phyloP scores from a whole-genome alignment of 441 rosid species.

The Gossypium lobatum region DNA sequence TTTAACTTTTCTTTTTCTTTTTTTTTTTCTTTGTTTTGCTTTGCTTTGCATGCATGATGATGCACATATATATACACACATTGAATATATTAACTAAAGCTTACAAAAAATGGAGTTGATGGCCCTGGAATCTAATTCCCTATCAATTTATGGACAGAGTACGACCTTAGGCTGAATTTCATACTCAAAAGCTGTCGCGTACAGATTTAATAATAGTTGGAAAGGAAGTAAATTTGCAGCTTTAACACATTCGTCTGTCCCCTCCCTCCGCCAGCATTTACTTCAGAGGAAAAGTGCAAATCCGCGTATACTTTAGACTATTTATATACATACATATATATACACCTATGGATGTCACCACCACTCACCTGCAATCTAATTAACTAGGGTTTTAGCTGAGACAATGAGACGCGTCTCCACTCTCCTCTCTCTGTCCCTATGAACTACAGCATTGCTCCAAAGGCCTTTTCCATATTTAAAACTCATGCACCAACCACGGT shows the following conservation, averaged over 20 bases:
- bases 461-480: background rate
- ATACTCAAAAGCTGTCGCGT: background rate
- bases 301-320: background rate
- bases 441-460: background rate
- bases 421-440: too few relatives aligned
- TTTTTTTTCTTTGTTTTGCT: background rate
- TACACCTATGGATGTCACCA: background rate
- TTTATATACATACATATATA: background rate
- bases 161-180: slow-evolving; percentile 9
- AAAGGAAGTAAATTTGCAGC: slow-evolving; percentile 13
- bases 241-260: slow-evolving; percentile 13
- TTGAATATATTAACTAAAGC: background rate
- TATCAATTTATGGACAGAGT: background rate
- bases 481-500: background rate
- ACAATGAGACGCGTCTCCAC: background rate
- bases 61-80: background rate
- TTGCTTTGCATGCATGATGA: slow-evolving; percentile 6
- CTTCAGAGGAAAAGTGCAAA: background rate
- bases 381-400: background rate
- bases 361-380: background rate
- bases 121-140: slow-evolving; percentile 16
- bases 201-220: background rate
- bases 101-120: background rate
- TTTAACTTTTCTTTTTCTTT: background rate
- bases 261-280: background rate